Percentiles rank a stretch among this genome's conserved stretches.
Evolutionary conservation across 139 green algal species (phyloP).

Genomic region (Micractinium conductrix): DNA sequence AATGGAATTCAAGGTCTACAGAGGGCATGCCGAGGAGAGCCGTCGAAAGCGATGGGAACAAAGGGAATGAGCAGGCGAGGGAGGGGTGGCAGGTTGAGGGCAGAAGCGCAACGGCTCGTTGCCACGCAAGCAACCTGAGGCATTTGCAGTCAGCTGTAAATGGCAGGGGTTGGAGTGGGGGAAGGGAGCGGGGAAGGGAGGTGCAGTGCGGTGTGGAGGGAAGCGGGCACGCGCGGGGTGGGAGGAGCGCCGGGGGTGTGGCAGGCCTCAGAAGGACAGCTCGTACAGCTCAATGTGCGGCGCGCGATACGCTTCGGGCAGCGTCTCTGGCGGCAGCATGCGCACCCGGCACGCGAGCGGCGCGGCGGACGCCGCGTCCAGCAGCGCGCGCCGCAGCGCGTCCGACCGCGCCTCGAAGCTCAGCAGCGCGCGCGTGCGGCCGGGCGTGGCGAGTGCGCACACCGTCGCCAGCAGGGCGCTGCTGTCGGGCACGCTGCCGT

Average conservation of each 20-base stretch:
- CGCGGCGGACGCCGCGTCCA: constrained; percentile 5
- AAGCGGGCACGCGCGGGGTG: neutral
- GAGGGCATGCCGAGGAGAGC: too few species aligned
- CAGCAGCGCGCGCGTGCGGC: constrained; percentile 36
- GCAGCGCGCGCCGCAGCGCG: constrained; percentile 29
- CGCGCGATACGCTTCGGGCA: neutral
- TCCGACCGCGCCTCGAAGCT: constrained; percentile 40
- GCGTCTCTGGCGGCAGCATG: neutral
- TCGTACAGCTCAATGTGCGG: constrained; percentile 7
- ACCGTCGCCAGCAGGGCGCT: neutral
- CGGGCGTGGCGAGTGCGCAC: neutral
- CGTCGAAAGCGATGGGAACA: too few species aligned
- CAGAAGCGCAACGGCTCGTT: too few species aligned
- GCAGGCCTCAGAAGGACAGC: neutral
- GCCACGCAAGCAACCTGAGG: too few species aligned
- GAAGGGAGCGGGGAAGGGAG: too few species aligned
- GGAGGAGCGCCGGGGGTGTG: neutral
- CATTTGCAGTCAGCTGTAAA: too few species aligned
- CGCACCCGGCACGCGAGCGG: constrained; percentile 10
- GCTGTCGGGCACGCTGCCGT: neutral
- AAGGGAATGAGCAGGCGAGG: too few species aligned
- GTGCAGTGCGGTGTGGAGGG: neutral
- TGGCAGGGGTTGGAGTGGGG: too few species aligned
- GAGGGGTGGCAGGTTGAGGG: too few species aligned
- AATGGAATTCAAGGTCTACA: too few species aligned